Evolutionary conservation across 75 land plant genomes (phyloP).

Genomic region (Cupressus sempervirens): DNA sequence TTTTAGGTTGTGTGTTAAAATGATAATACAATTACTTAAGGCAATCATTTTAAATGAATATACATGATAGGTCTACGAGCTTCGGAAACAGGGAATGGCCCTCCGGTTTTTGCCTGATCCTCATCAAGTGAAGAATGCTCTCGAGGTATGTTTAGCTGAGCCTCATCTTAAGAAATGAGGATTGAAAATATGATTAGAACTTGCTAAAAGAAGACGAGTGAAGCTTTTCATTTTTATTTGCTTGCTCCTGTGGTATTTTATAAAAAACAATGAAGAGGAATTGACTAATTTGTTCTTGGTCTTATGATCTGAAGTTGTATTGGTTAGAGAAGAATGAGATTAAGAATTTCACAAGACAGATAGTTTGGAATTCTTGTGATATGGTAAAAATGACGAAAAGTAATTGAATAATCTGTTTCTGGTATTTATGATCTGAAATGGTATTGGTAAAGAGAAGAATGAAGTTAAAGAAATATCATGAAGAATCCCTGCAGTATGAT

Average conservation of each 20-base stretch:
- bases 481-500: not conserved
- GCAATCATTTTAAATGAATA: not conserved
- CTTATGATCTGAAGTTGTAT: not conserved
- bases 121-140: constrained; percentile 45
- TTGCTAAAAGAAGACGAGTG: not conserved
- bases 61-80: constrained; percentile 40
- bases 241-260: not conserved
- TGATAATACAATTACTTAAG: not conserved
- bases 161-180: not conserved
- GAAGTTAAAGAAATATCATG: not conserved
- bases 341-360: not conserved
- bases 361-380: not conserved
- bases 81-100: constrained; percentile 36
- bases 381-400: too few species aligned
- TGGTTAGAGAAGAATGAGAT: not conserved
- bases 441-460: not conserved
- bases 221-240: not conserved
- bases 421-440: not conserved
- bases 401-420: not conserved
- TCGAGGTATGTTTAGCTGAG: constrained; percentile 22
- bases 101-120: constrained; percentile 46
- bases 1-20: not conserved
- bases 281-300: not conserved
- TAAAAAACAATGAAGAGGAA: not conserved
- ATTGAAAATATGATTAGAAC: not conserved